Evolutionary conservation across 345 rosid species (phyloP), one percentile per base, ranked within the genome.

Genomic region (Psidium friedrichsthalianum): DNA sequence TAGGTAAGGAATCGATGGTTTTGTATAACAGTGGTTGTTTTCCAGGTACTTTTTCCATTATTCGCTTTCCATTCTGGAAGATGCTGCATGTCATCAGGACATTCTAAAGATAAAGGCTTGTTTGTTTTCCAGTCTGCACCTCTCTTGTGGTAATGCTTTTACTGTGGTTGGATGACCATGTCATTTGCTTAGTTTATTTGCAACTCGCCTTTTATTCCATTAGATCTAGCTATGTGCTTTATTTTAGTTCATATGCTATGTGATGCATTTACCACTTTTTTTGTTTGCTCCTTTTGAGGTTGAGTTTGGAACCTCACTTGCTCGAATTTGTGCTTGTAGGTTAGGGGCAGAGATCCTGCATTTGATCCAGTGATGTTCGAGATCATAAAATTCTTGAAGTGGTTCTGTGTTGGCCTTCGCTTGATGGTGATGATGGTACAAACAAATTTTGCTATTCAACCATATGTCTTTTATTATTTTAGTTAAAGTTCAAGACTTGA

Each of bases 101-200:
- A 88, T 88, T 81, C 87, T 89, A 84, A 94, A 86, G 91, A 93
- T 95, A 56, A 95, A 93, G 88, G 92, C 98, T 90, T 94, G 97
- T 91, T 88, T 96, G 57, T 96, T 96, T 89, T 92, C 98, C 98
- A 82, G 85, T 93, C 85, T 95, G 98, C 90, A 92, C 98, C 56
- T 94, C 95, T 85, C 94, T 96, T 82, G 90, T 90, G 98, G 99
- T 96, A 93, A 90, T 82, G 81, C 32, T 88, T 53, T 53, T 16
- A 59, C 40, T 44, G 25, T 25, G 80, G n/a, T 58, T 58, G 58
- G 25, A 52, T 64, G 29, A 47, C 80, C 25, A 32, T 69, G 80
- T 64, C 44, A 64, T 64, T 64, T 64, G 44, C 78, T 64, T 64
- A 16, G 40, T 69, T 36, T 69, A 9, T 36, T 11, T 1, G 25